Conservation (phyloP, 1,284 basidiomycete genomes). For the Cutaneotrichosporon cavernicola region DNA sequence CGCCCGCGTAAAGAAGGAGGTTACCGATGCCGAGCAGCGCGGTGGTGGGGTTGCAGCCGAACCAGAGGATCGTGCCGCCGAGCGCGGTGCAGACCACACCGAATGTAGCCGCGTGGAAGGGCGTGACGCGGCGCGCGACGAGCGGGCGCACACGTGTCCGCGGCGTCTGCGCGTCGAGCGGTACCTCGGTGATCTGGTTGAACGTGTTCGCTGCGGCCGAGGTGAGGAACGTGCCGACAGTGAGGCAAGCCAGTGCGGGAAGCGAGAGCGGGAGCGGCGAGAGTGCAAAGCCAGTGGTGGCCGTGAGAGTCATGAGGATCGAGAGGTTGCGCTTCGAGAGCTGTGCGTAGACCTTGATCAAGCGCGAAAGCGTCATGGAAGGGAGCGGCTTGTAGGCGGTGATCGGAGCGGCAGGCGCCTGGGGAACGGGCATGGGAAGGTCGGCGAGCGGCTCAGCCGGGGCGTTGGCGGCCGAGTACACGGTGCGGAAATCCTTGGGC, state of each 20-base stretch:
- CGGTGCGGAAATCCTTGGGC: conserved; percentile 34
- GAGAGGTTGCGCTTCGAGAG: conserved; percentile 87
- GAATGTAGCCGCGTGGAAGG: conserved; percentile 80
- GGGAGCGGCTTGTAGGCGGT: conserved; percentile 51
- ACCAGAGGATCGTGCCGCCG: conserved; percentile 75
- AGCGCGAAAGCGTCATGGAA: conserved; percentile 59
- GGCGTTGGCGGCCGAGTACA: conserved; percentile 39
- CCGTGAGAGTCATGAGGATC: conserved; percentile 82
- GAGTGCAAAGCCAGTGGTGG: conserved; percentile 90
- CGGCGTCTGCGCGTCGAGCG: conserved; percentile 95
- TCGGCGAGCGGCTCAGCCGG: conserved; percentile 33
- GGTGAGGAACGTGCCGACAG: conserved; percentile 84
- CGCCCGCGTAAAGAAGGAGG: conserved; percentile 82
- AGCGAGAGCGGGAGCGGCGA: conserved; percentile 80
- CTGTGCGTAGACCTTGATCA: conserved; percentile 71
- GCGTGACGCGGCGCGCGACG: conserved; percentile 77
- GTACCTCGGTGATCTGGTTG: conserved; percentile 93
- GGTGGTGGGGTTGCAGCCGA: conserved; percentile 84
- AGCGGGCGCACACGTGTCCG: conserved; percentile 86
- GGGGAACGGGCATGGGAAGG: conserved; percentile 36
- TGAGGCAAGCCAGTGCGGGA: conserved; percentile 79
- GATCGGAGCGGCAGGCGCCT: conserved; percentile 41
- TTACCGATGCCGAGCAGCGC: conserved; percentile 81
- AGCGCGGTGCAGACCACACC: conserved; percentile 70
- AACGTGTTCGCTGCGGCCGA: conserved; percentile 90